These are phyloP conservation scores for Lumnitzera littorea DNA, from an alignment of 345 rosid genomes.

Conservation along the genomic window DNA sequence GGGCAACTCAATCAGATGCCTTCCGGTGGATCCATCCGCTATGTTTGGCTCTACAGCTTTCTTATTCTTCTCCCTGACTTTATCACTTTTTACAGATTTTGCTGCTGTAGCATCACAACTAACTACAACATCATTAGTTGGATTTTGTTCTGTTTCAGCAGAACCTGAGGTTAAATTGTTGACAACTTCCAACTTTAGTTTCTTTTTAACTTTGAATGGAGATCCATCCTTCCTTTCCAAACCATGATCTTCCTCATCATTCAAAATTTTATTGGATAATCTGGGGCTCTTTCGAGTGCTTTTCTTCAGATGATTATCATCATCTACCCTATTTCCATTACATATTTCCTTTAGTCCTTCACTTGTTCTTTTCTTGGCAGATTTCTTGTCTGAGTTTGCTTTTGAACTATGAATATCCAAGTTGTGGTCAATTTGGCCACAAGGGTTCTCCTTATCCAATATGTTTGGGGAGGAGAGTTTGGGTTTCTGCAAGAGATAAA, in stretches of 20 bases:
- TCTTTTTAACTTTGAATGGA: conserved; percentile 9
- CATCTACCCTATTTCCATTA: conserved; percentile 13
- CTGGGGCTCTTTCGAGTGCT: conserved; percentile 14
- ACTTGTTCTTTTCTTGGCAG: conserved; percentile 31
- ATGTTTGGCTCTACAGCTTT: no score
- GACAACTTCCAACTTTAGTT: conserved; percentile 5
- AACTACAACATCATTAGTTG: no score
- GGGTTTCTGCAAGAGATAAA: conserved; percentile 27
- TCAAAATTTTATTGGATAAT: conserved; percentile 12
- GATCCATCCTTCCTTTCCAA: conserved; percentile 2
- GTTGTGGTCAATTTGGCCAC: conserved; percentile 25
- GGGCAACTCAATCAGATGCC: no score
- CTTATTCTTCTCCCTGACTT: no score
- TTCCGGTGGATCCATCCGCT: no score
- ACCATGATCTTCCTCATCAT: neutral
- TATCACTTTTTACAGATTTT: no score
- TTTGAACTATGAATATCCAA: conserved; percentile 9
- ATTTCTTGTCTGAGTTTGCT: conserved; percentile 13
- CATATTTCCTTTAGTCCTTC: conserved; percentile 32
- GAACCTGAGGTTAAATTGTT: no score
- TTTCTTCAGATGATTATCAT: conserved; percentile 16
- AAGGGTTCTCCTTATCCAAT: conserved; percentile 52
- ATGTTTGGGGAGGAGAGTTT: conserved; percentile 23
- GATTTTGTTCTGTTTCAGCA: no score
- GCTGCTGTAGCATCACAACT: no score